Conservation (phyloP, 345 rosid species). For the Citropsis articulata region DNA sequence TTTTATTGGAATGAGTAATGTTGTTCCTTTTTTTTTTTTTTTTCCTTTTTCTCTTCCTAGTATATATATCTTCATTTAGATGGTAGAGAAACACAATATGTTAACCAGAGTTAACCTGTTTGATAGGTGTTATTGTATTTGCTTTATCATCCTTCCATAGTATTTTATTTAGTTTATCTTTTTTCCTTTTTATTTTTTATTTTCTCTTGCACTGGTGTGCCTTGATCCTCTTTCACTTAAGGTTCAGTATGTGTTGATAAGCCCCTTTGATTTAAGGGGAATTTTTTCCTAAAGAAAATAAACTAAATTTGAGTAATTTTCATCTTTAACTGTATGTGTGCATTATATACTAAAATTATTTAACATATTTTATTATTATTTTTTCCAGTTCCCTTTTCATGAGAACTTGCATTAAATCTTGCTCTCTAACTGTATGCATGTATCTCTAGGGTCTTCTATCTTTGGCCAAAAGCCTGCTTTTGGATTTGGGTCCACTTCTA, state of each 20-base stretch:
- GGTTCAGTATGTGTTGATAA: background rate
- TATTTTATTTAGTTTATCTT: background rate
- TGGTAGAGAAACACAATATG: background rate
- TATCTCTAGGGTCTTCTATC: slow-evolving; percentile 49
- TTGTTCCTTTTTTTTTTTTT: background rate
- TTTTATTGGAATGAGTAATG: background rate
- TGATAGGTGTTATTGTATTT: too few relatives aligned
- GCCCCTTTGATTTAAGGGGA: background rate
- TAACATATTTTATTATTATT: background rate
- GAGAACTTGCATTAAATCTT: background rate
- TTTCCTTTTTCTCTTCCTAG: background rate
- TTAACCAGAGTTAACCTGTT: background rate
- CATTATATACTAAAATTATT: background rate
- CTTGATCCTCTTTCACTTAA: background rate
- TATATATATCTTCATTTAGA: background rate
- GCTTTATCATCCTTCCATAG: background rate
- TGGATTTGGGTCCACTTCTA: slow-evolving; percentile 67
- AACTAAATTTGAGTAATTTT: background rate
- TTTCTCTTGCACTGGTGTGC: background rate
- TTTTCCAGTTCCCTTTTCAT: background rate
- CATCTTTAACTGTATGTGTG: background rate
- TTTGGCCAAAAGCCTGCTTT: slow-evolving; percentile 81
- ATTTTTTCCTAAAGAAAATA: background rate
- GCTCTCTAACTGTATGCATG: background rate
- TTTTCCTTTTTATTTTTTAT: background rate